Evolutionary conservation across 163 green algal genomes (phyloP), one percentile per base, ranked within the genome.

Genomic region (Scenedesmus sp.): DNA sequence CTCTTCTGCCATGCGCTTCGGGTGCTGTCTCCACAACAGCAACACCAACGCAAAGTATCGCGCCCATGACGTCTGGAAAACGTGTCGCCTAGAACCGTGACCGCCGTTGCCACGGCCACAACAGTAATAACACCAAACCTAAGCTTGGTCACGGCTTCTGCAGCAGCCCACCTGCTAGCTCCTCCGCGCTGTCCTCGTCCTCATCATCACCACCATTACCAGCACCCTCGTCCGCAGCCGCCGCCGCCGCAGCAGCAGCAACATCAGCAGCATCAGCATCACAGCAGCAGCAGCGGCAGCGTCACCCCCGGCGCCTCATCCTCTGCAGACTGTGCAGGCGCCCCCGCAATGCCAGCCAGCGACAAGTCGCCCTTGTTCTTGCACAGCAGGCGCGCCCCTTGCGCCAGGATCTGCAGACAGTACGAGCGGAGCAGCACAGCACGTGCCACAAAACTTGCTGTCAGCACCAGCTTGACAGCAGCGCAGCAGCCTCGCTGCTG

Each of bases 381-480:
- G 68, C 85, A 89, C 68, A 89, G 33, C 22, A 89, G 44, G 12
- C 70, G 53, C 49, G 33, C 24, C 12, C 84, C 84, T 10, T 83
- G 20, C 13, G 43, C 84, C 37, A 89, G 16, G 18, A 89, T 49
- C 83, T 89, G 61, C 56, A n/a, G n/a, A n/a, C n/a, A n/a, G n/a
- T n/a, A n/a, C n/a, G n/a, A n/a, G n/a, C n/a, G n/a, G n/a, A n/a
- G n/a, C n/a, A n/a, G n/a, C n/a, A n/a, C n/a, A n/a, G n/a, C n/a
- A n/a, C n/a, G n/a, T n/a, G n/a, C n/a, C n/a, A n/a, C 42, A 37
- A 65, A 22, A 26, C 26, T 40, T 16, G 68, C 24, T 43, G n/a
- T n/a, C n/a, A n/a, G n/a, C n/a, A n/a, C n/a, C n/a, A n/a, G n/a
- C n/a, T n/a, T n/a, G n/a, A n/a, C n/a, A n/a, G n/a, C n/a, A n/a